phyloP scores from a whole-genome alignment of 495 filamentous ascomycete genomes.

The Chaetomium cochliodes region DNA sequence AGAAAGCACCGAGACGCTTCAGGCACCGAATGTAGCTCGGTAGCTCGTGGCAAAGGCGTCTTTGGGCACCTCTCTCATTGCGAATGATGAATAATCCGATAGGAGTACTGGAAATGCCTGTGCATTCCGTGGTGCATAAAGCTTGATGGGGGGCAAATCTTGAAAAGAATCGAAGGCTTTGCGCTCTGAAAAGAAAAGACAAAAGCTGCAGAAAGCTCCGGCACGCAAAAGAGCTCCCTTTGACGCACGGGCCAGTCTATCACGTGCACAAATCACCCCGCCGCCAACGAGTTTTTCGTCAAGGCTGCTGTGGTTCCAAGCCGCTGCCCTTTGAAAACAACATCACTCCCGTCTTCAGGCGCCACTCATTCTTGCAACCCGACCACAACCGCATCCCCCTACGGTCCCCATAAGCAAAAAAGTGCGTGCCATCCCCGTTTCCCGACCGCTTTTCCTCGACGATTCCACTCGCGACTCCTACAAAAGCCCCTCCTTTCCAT shows the following conservation, averaged over 20 bases:
- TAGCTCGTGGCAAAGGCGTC: too few relatives aligned
- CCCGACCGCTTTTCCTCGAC: slow-evolving; percentile 5
- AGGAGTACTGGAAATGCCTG: too few relatives aligned
- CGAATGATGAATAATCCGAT: too few relatives aligned
- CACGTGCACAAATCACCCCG: slow-evolving; percentile 39
- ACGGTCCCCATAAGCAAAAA: slow-evolving; percentile 24
- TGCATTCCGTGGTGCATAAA: too few relatives aligned
- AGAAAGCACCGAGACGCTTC: too few relatives aligned
- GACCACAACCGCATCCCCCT: slow-evolving; percentile 26
- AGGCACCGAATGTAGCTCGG: too few relatives aligned
- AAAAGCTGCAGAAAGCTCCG: neutral
- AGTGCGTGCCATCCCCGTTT: slow-evolving; percentile 25
- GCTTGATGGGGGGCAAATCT: too few relatives aligned
- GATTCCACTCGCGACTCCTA: slow-evolving; percentile 14
- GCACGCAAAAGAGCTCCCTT: neutral
- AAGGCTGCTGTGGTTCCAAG: slow-evolving; percentile 34
- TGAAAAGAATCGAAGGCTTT: too few relatives aligned
- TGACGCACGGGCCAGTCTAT: slow-evolving; percentile 31
- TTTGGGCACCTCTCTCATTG: too few relatives aligned
- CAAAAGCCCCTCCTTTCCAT: slow-evolving; percentile 24
- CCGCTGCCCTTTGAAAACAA: slow-evolving; percentile 38
- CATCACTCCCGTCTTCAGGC: slow-evolving; percentile 25
- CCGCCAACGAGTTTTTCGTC: slow-evolving; percentile 43
- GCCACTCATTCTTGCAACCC: slow-evolving; percentile 36
- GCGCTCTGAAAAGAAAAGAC: neutral